These are phyloP conservation scores for Lichtheimia ornata DNA, from an alignment of 371 early-diverging fungal genomes.

Conservation along the genomic window DNA sequence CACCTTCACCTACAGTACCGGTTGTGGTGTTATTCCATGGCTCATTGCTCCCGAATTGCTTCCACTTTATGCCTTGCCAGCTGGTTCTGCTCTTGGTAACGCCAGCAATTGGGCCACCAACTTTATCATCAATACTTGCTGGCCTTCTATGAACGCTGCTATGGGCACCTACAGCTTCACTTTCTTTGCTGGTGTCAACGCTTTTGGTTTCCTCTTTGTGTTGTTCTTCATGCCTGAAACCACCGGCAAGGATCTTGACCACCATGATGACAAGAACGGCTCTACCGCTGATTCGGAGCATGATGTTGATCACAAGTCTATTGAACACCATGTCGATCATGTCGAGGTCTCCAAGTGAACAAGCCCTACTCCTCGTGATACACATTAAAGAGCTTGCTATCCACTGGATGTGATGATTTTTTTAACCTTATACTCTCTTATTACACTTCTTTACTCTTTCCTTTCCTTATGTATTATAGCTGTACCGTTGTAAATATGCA, in stretches of 20 bases:
- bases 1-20: constrained; percentile 42
- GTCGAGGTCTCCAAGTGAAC: no score
- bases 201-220: constrained; percentile 41
- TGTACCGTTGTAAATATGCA: no score
- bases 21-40: constrained; percentile 56
- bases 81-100: constrained; percentile 48
- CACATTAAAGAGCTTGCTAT: no score
- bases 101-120: constrained; percentile 47
- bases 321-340: no score
- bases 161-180: constrained; percentile 40
- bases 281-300: no score
- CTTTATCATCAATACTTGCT: constrained; percentile 44
- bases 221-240: constrained; percentile 45
- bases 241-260: constrained; percentile 42
- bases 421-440: no score
- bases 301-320: background rate
- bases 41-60: constrained; percentile 51
- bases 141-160: constrained; percentile 37
- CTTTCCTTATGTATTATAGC: no score
- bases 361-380: no score
- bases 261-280: background rate
- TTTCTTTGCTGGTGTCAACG: constrained; percentile 45
- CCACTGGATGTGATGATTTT: no score
- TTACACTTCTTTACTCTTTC: no score
- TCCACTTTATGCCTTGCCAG: constrained; percentile 44